Evolutionary conservation across 1,284 basidiomycete species (phyloP).

Genomic region (Leccinum pachyderme): DNA sequence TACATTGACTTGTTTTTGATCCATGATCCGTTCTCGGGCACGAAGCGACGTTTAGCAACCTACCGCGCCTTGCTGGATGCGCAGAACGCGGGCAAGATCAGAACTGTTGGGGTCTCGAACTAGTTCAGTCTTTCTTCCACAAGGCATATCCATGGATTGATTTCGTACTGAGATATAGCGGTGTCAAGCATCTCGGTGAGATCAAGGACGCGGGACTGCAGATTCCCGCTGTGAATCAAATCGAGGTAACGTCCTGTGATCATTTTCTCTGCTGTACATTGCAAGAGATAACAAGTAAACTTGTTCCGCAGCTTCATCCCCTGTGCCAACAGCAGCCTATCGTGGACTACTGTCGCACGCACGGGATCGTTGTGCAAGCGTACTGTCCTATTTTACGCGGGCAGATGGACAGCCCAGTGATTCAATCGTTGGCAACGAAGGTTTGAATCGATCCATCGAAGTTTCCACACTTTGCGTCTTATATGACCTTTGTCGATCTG

Average conservation of each 20-base stretch:
- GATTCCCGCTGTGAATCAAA: constrained; percentile 79
- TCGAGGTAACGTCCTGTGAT: constrained; percentile 54
- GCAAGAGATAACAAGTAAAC: constrained; percentile 2
- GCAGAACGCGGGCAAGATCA: constrained; percentile 63
- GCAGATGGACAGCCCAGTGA: constrained; percentile 51
- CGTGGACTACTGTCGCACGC: constrained; percentile 68
- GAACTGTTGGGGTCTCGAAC: constrained; percentile 76
- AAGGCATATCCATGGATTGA: background rate
- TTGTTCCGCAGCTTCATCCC: constrained; percentile 65
- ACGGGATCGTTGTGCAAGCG: constrained; percentile 74
- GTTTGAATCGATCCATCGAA: constrained; percentile 32
- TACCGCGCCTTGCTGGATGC: constrained; percentile 62
- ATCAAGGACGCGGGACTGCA: constrained; percentile 60
- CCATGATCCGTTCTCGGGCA: constrained; percentile 67
- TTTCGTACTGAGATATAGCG: constrained; percentile 39
- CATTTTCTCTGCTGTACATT: background rate
- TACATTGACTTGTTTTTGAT: constrained; percentile 81
- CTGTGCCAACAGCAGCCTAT: constrained; percentile 81
- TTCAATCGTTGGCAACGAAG: constrained; percentile 57
- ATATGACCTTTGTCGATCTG: background rate
- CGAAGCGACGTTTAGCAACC: constrained; percentile 55
- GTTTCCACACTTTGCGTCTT: constrained; percentile 1
- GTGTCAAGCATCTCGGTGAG: constrained; percentile 76
- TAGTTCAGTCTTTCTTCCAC: constrained; percentile 45
- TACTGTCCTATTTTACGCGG: constrained; percentile 74